Evolutionary conservation across 192 early-diverging fungal species (phyloP).

Genomic region (Linnemannia hyalina): DNA sequence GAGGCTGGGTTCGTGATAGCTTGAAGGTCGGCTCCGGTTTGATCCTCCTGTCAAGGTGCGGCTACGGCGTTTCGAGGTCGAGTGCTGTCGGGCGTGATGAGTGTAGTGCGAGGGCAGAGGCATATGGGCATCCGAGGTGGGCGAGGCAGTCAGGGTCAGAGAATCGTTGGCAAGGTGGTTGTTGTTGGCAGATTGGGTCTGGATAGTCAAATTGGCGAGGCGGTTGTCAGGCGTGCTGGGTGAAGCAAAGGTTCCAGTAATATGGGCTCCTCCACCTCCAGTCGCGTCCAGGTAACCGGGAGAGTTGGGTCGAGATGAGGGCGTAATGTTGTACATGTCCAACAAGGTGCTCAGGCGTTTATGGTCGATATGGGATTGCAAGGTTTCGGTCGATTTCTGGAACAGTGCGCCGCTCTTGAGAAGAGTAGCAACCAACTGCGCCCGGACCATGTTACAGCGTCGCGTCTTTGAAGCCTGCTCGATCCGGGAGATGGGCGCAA

Average conservation of each 20-base stretch:
- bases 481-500: constrained; percentile 73
- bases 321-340: constrained; percentile 66
- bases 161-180: constrained; percentile 10
- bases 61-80: constrained; percentile 26
- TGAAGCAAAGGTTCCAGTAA: neutral
- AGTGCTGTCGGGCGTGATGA: constrained; percentile 34
- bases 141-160: constrained; percentile 32
- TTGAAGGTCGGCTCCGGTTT: constrained; percentile 31
- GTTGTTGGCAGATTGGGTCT: constrained; percentile 2
- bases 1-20: constrained; percentile 32
- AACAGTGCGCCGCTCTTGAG: constrained; percentile 60
- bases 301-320: constrained; percentile 37
- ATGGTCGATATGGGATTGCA: constrained; percentile 59
- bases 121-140: constrained; percentile 23
- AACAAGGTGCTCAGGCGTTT: constrained; percentile 57
- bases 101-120: constrained; percentile 35
- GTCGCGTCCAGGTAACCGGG: constrained; percentile 10
- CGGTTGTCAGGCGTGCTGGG: constrained; percentile 5
- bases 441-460: constrained; percentile 65
- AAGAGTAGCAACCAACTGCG: constrained; percentile 56
- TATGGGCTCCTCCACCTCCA: neutral
- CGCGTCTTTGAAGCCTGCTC: constrained; percentile 67
- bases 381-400: constrained; percentile 61
- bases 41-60: constrained; percentile 16
- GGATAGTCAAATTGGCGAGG: neutral